These are phyloP conservation scores for Hypoxylon sp. DNA, from an alignment of 2,329 filamentous ascomycete species.

Conservation along the genomic window DNA sequence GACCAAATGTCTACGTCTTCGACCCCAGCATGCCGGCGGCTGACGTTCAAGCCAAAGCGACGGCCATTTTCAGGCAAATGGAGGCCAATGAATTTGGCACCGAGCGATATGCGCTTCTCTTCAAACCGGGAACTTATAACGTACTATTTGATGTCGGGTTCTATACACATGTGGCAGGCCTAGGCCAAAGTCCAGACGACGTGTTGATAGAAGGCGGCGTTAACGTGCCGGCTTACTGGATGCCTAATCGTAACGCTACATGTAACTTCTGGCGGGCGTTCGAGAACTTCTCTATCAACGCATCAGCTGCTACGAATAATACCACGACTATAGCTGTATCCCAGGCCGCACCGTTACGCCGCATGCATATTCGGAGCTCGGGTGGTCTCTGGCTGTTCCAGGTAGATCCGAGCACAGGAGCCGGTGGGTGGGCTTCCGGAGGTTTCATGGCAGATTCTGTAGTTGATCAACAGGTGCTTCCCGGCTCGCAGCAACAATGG, in stretches of 20 bases:
- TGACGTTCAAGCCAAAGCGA: slow-evolving; percentile 51
- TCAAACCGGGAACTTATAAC: slow-evolving; percentile 53
- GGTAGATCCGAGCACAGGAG: slow-evolving; percentile 52
- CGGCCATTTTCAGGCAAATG: slow-evolving; percentile 53
- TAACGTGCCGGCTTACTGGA: slow-evolving; percentile 56
- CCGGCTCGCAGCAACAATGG: slow-evolving; percentile 56
- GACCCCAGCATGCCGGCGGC: slow-evolving; percentile 51
- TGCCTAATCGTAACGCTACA: slow-evolving; percentile 55
- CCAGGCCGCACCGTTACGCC: slow-evolving; percentile 53
- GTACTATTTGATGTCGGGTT: slow-evolving; percentile 55
- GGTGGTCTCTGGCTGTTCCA: slow-evolving; percentile 55
- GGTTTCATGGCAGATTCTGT: slow-evolving; percentile 56
- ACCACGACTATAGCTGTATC: slow-evolving; percentile 56
- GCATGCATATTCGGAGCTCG: slow-evolving; percentile 53
- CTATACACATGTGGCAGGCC: slow-evolving; percentile 54
- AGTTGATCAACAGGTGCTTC: slow-evolving; percentile 52
- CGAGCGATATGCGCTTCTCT: slow-evolving; percentile 54
- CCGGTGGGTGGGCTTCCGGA: slow-evolving; percentile 55
- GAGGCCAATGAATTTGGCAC: slow-evolving; percentile 55
- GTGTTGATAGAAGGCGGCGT: slow-evolving; percentile 54
- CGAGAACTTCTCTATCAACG: slow-evolving; percentile 54
- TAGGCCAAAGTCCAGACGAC: slow-evolving; percentile 53
- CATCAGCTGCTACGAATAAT: slow-evolving; percentile 52
- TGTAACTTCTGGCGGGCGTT: slow-evolving; percentile 56
- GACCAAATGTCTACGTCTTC: slow-evolving; percentile 55